These are phyloP conservation scores for Quillaja saponaria DNA, from an alignment of 306 rosid species.

Conservation along the genomic window DNA sequence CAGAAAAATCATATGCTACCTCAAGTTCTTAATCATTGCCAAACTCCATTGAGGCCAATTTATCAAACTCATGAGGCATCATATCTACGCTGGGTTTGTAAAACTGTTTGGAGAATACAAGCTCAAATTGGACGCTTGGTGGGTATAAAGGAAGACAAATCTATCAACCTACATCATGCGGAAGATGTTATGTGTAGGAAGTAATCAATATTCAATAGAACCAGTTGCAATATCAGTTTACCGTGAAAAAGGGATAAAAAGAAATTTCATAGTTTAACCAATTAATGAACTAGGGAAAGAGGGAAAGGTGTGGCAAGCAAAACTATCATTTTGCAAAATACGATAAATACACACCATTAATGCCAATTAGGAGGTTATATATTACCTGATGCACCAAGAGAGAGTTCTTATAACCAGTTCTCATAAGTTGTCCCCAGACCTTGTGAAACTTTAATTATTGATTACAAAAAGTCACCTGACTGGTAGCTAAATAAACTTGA, in stretches of 20 bases:
- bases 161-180: constrained; percentile 76
- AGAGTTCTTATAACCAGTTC: constrained; percentile 96
- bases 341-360: background rate
- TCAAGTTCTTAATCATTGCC: constrained; percentile 15
- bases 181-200: background rate
- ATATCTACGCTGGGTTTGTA: constrained; percentile 96
- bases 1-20: background rate
- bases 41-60: constrained; percentile 28
- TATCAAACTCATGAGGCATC: constrained; percentile 90
- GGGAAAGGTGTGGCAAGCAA: no score
- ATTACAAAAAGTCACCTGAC: constrained; percentile 21
- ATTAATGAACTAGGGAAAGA: background rate
- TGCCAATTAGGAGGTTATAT: constrained; percentile 13
- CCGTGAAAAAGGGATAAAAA: background rate
- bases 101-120: constrained; percentile 84
- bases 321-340: background rate
- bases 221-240: background rate
- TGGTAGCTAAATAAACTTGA: background rate
- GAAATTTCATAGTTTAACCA: constrained; percentile 10
- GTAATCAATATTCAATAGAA: background rate
- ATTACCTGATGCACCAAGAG: constrained; percentile 98
- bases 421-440: constrained; percentile 98
- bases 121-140: constrained; percentile 91
- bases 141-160: constrained; percentile 92
- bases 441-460: constrained; percentile 65